Evolutionary conservation across 495 filamentous ascomycete genomes (phyloP), one percentile per base, ranked within the genome.

Genomic region (Podospora fimiseda): DNA sequence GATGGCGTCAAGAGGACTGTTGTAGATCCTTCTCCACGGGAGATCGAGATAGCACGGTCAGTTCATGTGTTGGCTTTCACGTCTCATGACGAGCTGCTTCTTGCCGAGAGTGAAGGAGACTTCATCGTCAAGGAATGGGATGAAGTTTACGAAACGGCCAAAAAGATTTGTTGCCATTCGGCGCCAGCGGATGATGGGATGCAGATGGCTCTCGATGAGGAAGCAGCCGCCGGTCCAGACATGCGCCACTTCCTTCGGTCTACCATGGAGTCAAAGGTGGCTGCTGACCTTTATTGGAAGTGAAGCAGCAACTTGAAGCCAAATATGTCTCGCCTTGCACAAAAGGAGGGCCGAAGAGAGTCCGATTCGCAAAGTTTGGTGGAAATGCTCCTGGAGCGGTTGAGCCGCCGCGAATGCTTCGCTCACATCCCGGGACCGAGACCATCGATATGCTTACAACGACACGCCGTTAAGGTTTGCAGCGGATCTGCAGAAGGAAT

Each of bases 51-150:
- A 24, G 85, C 86, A 9, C 69, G 70, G 20, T 89, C 88, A 9
- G 75, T 89, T 22, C 89, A 94, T 61, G 86, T 86, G 20, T 68
- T 96, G 24, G 84, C 82, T 2, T 92, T 90, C 59, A 86, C 86
- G 21, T 86, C 82, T 6, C 80, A 83, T 46, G 80, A 83, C 15
- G 85, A 89, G 48, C 66, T 95, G 24, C 68, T 95, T 15, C 66
- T 95, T 39, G 83, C 80, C 30, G 86, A 95, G 64, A 94, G 89
- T 62, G 81, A 91, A 60, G 92, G 92, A 0, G 68, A 70, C 24
- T 97, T 96, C 59, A 80, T 79, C 18, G 74, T 87, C 52, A 80
- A 85, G 36, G 84, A 80, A 33, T 96, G 91, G 89, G 83, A 91
- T 47, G 70, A 74, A 16, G 80, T 85, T 4, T 82, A 80, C 62